Evolutionary conservation across 768 basidiomycete genomes (phyloP).

Genomic region (Mycena rosella): DNA sequence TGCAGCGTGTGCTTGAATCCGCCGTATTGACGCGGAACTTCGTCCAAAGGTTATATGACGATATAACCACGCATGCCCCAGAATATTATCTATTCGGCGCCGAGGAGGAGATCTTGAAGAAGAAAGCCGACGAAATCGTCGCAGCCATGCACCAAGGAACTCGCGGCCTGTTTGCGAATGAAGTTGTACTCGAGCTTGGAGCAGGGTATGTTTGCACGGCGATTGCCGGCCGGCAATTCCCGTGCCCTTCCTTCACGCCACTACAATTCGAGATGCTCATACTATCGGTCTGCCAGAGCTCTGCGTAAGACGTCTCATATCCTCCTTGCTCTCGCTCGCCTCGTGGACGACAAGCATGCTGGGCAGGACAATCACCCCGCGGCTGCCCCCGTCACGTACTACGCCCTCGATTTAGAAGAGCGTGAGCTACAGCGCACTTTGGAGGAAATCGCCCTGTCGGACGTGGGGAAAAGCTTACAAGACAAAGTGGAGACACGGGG

Average conservation of each 20-base stretch:
- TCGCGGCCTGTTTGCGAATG: slow-evolving; percentile 53
- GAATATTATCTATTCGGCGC: slow-evolving; percentile 94
- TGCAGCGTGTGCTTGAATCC: background rate
- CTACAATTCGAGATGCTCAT: slow-evolving; percentile 24
- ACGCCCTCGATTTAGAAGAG: slow-evolving; percentile 93
- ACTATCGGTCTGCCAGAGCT: slow-evolving; percentile 60
- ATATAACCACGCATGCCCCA: slow-evolving; percentile 79
- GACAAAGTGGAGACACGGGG: slow-evolving; percentile 88
- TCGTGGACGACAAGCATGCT: slow-evolving; percentile 53
- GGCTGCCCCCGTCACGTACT: slow-evolving; percentile 77
- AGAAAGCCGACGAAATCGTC: slow-evolving; percentile 80
- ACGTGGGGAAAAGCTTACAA: slow-evolving; percentile 68
- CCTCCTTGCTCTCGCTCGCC: slow-evolving; percentile 74
- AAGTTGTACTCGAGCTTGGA: slow-evolving; percentile 90
- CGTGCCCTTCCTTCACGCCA: too few relatives aligned
- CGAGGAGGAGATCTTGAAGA: slow-evolving; percentile 88
- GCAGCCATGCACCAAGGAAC: slow-evolving; percentile 70
- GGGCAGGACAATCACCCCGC: too few relatives aligned
- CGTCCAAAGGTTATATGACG: slow-evolving; percentile 75
- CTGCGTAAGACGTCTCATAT: slow-evolving; percentile 92
- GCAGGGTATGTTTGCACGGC: slow-evolving; percentile 85
- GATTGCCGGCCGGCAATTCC: background rate
- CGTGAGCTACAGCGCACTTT: slow-evolving; percentile 88
- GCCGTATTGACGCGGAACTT: background rate
- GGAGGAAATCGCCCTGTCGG: slow-evolving; percentile 70